Evolutionary conservation across 2,329 filamentous ascomycete species (phyloP).

Genomic region (Ophiosphaerella herpotricha): DNA sequence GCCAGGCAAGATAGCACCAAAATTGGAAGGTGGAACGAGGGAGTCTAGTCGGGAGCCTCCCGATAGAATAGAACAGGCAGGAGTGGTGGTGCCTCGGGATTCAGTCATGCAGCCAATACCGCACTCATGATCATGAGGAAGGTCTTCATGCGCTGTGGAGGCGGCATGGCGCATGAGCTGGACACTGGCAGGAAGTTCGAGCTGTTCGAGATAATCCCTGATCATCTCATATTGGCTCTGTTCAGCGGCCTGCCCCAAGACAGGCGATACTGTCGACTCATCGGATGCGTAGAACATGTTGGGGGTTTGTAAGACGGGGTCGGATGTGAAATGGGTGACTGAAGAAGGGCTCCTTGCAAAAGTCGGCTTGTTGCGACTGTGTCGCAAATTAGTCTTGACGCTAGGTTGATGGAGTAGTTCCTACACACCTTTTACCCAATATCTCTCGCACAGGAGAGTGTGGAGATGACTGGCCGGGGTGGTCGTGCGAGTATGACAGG

Average conservation of each 20-base stretch:
- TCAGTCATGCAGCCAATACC: slow-evolving; percentile 13
- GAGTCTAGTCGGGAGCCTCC: slow-evolving; percentile 42
- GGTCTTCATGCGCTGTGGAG: slow-evolving; percentile 38
- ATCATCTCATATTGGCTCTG: slow-evolving; percentile 5
- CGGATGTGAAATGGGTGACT: not conserved
- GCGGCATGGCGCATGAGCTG: slow-evolving; percentile 34
- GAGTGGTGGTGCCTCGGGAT: slow-evolving; percentile 19
- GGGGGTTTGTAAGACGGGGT: not conserved
- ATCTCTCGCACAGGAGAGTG: too few relatives aligned
- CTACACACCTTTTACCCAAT: too few relatives aligned
- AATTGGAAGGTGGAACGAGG: slow-evolving; percentile 68
- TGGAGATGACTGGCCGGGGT: too few relatives aligned
- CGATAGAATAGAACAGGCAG: slow-evolving; percentile 23
- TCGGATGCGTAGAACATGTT: not conserved
- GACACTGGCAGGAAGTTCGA: slow-evolving; percentile 27
- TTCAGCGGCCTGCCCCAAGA: not conserved
- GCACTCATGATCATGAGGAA: slow-evolving; percentile 28
- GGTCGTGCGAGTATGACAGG: too few relatives aligned
- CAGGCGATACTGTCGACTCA: not conserved
- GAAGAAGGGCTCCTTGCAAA: not conserved
- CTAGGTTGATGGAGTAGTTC: too few relatives aligned
- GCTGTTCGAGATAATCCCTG: slow-evolving; percentile 23
- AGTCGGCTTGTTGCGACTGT: too few relatives aligned
- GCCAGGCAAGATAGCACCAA: slow-evolving; percentile 72
- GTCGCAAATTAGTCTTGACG: too few relatives aligned